phyloP scores from a whole-genome alignment of 2,329 filamentous ascomycete species.

The Thielaviopsis musarum region DNA sequence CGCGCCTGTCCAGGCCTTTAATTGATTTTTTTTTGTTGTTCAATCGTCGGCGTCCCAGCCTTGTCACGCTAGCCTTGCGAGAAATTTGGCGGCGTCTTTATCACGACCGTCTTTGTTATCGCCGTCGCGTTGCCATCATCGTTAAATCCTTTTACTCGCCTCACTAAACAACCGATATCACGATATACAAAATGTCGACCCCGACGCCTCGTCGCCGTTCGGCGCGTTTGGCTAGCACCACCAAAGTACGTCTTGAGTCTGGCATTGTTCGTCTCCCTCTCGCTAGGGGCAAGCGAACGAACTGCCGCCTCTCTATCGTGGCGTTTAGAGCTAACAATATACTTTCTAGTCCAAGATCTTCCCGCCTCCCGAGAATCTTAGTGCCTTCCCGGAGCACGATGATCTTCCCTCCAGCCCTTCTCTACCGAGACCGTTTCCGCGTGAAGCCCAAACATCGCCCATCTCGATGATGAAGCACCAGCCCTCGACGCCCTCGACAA shows the following conservation, averaged over 20 bases:
- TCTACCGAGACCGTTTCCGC: constrained; percentile 2
- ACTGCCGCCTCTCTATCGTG: neutral
- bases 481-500: constrained; percentile 42
- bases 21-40: neutral
- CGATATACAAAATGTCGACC: neutral
- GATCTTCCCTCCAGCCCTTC: constrained; percentile 19
- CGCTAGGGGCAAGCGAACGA: neutral
- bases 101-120: neutral
- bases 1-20: neutral
- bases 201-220: neutral
- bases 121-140: neutral
- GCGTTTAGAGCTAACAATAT: neutral
- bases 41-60: neutral
- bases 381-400: constrained; percentile 28
- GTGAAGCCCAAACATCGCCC: constrained; percentile 5
- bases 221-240: neutral
- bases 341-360: constrained; percentile 14
- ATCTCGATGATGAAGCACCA: constrained; percentile 8
- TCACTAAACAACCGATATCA: neutral
- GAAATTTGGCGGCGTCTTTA: neutral
- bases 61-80: neutral
- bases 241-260: neutral
- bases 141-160: neutral
- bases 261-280: neutral
- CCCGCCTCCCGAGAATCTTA: constrained; percentile 21